Percentiles rank a stretch among this genome's conserved stretches.
Conservation (phyloP, 495 filamentous ascomycete species). For the Daldinia caldariorum region DNA sequence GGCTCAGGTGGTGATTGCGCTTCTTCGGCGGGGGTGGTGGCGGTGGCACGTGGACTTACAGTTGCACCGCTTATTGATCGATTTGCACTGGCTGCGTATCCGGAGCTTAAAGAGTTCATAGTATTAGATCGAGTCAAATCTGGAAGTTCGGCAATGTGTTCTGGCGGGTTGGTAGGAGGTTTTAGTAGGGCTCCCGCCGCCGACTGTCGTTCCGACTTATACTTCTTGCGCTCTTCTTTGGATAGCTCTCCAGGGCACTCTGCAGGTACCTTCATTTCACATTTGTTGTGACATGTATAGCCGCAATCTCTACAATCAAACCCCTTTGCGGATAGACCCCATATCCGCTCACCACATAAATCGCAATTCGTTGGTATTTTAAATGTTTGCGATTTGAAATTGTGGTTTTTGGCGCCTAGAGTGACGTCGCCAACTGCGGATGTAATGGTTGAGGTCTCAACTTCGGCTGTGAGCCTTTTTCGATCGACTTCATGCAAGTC, state of each 20-base stretch:
- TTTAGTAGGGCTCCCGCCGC: slow-evolving; percentile 71
- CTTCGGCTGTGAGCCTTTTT: slow-evolving; percentile 84
- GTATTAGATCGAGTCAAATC: slow-evolving; percentile 83
- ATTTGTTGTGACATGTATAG: slow-evolving; percentile 98
- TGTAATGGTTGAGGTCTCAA: slow-evolving; percentile 90
- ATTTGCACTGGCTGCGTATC: slow-evolving; percentile 81
- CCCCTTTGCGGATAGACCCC: slow-evolving; percentile 94
- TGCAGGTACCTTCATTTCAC: slow-evolving; percentile 97
- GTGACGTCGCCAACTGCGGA: slow-evolving; percentile 88
- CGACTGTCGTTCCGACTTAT: slow-evolving; percentile 84
- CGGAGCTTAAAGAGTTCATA: slow-evolving; percentile 91
- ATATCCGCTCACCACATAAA: slow-evolving; percentile 93
- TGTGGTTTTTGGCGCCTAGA: slow-evolving; percentile 89
- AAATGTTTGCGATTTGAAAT: slow-evolving; percentile 96
- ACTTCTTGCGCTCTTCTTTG: slow-evolving; percentile 93
- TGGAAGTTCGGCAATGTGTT: slow-evolving; percentile 61
- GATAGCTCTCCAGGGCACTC: slow-evolving; percentile 92
- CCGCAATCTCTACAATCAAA: slow-evolving; percentile 96
- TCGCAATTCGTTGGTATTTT: slow-evolving; percentile 99
- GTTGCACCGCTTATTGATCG: slow-evolving; percentile 71
- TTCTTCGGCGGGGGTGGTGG: slow-evolving; percentile 52
- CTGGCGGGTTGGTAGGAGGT: slow-evolving; percentile 48
- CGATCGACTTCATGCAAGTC: slow-evolving; percentile 86
- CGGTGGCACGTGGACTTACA: slow-evolving; percentile 52
- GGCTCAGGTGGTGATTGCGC: slow-evolving; percentile 54